Evolutionary conservation across 805 yeast genomes (phyloP).

Genomic region (Danielia oregonensis): DNA sequence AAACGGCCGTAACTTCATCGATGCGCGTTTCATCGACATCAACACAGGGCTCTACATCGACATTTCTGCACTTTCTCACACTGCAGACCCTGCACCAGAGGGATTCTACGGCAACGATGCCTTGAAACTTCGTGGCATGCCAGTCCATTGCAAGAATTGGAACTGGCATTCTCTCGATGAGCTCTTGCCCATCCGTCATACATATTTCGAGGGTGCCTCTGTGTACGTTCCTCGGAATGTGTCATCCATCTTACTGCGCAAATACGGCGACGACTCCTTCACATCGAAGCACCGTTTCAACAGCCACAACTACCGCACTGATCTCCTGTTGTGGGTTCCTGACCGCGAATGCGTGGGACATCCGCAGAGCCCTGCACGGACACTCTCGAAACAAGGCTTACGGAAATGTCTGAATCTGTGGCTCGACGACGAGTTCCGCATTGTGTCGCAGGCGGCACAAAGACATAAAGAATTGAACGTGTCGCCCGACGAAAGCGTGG

Average conservation of each 20-base stretch:
- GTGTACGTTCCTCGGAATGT: conserved; percentile 34
- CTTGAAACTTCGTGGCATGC: conserved; percentile 10
- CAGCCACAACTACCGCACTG: conserved; percentile 38
- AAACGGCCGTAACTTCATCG: conserved; percentile 18
- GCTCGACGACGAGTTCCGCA: conserved; percentile 33
- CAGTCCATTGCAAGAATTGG: conserved; percentile 38
- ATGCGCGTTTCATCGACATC: conserved; percentile 22
- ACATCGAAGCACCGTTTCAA: conserved; percentile 25
- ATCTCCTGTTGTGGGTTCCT: conserved; percentile 45
- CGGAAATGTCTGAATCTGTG: too few relatives aligned
- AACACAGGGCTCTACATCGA: conserved; percentile 36
- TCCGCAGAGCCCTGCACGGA: conserved; percentile 8
- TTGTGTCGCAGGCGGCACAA: conserved; percentile 21
- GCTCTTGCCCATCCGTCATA: conserved; percentile 32
- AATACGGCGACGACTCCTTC: conserved; percentile 30
- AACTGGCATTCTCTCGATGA: conserved; percentile 38
- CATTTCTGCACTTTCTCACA: conserved; percentile 14
- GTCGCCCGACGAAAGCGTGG: conserved; percentile 21
- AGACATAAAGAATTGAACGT: conserved; percentile 21
- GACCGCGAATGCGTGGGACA: conserved; percentile 31
- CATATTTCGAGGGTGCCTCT: conserved; percentile 35
- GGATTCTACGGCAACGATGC: conserved; percentile 2
- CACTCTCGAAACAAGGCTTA: too few relatives aligned
- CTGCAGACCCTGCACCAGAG: conserved; percentile 9
- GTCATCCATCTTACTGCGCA: conserved; percentile 24